These are phyloP conservation scores for Podospora fimiseda DNA, from an alignment of 495 filamentous ascomycete species.

Conservation along the genomic window DNA sequence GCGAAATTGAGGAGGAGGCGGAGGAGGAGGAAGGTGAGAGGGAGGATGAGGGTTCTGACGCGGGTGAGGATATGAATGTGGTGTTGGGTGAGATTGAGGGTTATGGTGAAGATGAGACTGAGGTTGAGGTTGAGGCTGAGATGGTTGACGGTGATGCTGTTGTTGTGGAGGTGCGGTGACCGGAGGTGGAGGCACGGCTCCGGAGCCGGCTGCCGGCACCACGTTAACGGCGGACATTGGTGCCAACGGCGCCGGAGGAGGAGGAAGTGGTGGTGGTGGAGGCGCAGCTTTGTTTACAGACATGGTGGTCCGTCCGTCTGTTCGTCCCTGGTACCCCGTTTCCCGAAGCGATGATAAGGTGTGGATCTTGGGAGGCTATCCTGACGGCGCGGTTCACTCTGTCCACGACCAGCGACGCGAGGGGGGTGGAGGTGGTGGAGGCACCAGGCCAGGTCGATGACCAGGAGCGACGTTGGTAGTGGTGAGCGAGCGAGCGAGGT, in stretches of 20 bases:
- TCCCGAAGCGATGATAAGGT: too few species aligned
- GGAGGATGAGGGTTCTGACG: background rate
- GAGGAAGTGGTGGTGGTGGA: background rate
- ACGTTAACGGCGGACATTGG: background rate
- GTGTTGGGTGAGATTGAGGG: background rate
- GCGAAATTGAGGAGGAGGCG: background rate
- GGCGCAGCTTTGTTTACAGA: background rate
- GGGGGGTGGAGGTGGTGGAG: background rate
- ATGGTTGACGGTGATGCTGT: background rate
- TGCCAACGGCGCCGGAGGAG: background rate
- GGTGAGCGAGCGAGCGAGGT: too few species aligned
- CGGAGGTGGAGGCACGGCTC: conserved; percentile 1
- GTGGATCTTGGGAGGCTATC: too few species aligned
- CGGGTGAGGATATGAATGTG: background rate
- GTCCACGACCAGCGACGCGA: background rate
- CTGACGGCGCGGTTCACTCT: too few species aligned
- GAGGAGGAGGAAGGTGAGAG: background rate
- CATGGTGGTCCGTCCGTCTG: background rate
- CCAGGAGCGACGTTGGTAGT: background rate
- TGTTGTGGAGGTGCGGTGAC: background rate
- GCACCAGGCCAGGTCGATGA: background rate
- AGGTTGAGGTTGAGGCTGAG: background rate
- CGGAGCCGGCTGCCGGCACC: background rate
- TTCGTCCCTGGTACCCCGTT: too few species aligned
- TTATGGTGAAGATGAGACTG: background rate